Conservation (phyloP, 108 stramenopile genomes). For the Hondaea fermentalgiana region DNA sequence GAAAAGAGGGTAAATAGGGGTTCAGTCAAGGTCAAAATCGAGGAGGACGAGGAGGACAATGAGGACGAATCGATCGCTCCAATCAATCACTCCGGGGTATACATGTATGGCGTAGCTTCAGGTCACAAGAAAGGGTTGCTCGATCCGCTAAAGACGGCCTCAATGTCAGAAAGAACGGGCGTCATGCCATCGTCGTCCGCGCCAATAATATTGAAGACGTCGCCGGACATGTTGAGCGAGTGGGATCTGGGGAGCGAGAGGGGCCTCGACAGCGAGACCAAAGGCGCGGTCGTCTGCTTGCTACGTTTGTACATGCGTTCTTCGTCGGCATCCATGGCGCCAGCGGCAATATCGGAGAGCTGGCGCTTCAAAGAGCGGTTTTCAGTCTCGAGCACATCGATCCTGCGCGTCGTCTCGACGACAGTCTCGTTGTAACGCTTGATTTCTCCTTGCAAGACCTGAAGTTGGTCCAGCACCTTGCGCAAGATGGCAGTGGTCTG, state of each 20-base stretch:
- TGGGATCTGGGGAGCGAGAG: neutral
- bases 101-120: neutral
- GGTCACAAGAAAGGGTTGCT: neutral
- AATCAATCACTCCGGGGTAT: too few relatives aligned
- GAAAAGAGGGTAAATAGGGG: too few relatives aligned
- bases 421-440: neutral
- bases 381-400: neutral
- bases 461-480: neutral
- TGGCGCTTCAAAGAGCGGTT: neutral
- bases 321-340: neutral
- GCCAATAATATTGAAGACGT: too few relatives aligned
- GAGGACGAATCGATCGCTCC: too few relatives aligned
- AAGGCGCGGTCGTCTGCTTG: neutral
- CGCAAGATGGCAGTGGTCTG: neutral
- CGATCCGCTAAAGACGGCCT: neutral
- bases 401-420: neutral
- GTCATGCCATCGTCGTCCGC: neutral
- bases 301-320: neutral
- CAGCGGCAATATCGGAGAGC: neutral
- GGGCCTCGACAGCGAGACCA: neutral
- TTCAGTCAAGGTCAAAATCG: too few relatives aligned
- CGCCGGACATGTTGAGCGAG: neutral
- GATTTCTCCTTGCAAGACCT: neutral
- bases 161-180: neutral
- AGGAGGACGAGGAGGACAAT: too few relatives aligned